Evolutionary conservation across 179 eudicot genomes (phyloP).

Genomic region (Beta macrorhiza): DNA sequence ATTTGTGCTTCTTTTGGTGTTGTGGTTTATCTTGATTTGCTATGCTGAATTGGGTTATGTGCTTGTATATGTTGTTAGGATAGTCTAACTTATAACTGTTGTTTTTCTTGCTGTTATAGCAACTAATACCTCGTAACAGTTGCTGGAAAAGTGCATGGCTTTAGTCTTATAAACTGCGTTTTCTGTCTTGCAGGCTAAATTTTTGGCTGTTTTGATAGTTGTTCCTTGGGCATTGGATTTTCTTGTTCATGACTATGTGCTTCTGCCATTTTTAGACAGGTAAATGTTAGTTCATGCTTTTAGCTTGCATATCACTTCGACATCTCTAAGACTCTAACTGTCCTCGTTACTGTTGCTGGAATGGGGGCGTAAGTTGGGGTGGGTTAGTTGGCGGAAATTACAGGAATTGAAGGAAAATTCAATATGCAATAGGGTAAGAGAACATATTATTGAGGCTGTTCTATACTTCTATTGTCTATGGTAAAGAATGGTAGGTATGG

Average conservation of each 20-base stretch:
- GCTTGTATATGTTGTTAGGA: constrained; percentile 9
- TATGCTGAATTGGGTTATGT: background rate
- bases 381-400: background rate
- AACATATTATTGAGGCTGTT: background rate
- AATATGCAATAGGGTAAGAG: too few relatives aligned
- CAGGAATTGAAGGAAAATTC: background rate
- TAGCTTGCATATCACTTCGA: constrained; percentile 13
- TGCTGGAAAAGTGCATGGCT: background rate
- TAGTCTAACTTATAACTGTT: background rate
- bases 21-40: background rate
- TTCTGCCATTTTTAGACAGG: constrained; percentile 98
- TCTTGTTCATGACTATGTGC: constrained; percentile 86
- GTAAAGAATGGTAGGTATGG: too few relatives aligned
- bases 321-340: background rate
- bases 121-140: background rate
- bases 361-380: background rate
- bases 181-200: constrained; percentile 73
- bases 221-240: constrained; percentile 87
- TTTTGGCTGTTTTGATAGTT: constrained; percentile 74
- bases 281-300: constrained; percentile 31
- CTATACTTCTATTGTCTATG: too few relatives aligned
- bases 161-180: constrained; percentile 2
- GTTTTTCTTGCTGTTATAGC: background rate
- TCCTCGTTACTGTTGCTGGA: background rate
- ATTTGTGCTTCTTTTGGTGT: background rate